These are phyloP conservation scores for Plectranthus barbatus DNA, from an alignment of 257 asterid genomes.

Conservation along the genomic window DNA sequence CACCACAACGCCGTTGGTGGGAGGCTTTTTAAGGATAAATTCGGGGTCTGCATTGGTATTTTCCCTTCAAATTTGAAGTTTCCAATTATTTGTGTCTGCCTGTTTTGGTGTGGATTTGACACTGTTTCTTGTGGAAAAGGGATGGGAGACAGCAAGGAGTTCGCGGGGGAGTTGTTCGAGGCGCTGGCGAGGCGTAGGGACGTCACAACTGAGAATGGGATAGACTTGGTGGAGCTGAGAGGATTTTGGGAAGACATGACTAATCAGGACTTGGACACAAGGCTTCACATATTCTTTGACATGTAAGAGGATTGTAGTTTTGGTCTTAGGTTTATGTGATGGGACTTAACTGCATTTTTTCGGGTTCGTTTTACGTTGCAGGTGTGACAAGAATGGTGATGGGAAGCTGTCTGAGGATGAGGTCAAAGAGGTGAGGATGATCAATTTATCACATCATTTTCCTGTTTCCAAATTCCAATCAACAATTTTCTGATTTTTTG, in stretches of 20 bases:
- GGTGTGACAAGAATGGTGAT: conserved; percentile 99
- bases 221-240: conserved; percentile 32
- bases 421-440: conserved; percentile 67
- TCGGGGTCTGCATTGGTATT: conserved; percentile 83
- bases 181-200: conserved; percentile 70
- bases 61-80: neutral
- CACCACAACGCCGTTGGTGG: conserved; percentile 32
- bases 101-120: neutral
- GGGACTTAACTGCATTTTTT: neutral
- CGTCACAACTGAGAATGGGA: conserved; percentile 45
- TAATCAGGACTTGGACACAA: conserved; percentile 50
- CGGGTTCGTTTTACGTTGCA: conserved; percentile 19
- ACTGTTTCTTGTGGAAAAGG: conserved; percentile 35
- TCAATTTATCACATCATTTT: neutral
- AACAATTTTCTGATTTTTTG: neutral
- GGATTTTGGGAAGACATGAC: conserved; percentile 83
- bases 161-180: conserved; percentile 69
- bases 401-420: conserved; percentile 90
- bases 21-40: conserved; percentile 61
- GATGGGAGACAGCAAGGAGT: conserved; percentile 86
- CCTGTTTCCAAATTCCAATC: neutral
- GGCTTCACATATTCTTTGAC: conserved; percentile 92
- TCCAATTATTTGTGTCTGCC: neutral
- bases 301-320: conserved; percentile 41
- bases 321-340: neutral